A percentile compares a stretch with the other conserved stretches of the same genome.
Evolutionary conservation across 31 red algal genomes (phyloP).

Genomic region (Porphyra umbilicalis): DNA sequence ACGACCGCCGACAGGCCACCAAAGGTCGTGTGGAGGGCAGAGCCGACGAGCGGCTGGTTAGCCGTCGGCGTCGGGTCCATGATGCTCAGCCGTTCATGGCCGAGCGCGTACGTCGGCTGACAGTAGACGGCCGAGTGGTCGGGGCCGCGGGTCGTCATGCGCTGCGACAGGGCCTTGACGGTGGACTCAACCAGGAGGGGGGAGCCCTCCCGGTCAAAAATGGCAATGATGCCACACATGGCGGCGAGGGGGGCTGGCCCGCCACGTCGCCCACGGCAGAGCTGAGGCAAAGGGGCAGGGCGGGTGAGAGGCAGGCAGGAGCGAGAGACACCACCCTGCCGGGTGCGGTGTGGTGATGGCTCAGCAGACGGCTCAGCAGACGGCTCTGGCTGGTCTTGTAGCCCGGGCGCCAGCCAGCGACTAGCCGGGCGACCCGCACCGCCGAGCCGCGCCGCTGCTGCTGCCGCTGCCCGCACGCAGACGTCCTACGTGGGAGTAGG

Average conservation of each 20-base stretch:
- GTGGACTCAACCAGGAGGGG: not conserved
- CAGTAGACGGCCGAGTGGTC: slow-evolving; percentile 17
- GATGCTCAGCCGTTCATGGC: slow-evolving; percentile 35
- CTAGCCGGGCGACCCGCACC: too few relatives aligned
- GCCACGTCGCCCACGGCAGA: not conserved
- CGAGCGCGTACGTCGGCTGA: slow-evolving; percentile 6
- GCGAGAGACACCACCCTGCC: too few relatives aligned
- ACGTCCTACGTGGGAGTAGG: too few relatives aligned
- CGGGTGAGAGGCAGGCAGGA: too few relatives aligned
- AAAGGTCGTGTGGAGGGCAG: not conserved
- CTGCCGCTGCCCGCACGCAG: too few relatives aligned
- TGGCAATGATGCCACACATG: not conserved
- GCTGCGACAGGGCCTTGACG: not conserved
- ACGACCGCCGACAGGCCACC: slow-evolving; percentile 7
- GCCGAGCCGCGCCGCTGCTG: too few relatives aligned
- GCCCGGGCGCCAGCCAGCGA: too few relatives aligned
- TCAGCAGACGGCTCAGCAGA: too few relatives aligned
- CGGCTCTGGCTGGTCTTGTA: too few relatives aligned
- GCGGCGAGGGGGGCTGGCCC: not conserved
- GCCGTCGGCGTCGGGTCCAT: slow-evolving; percentile 24
- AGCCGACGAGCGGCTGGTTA: slow-evolving; percentile 20
- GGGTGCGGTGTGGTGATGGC: too few relatives aligned
- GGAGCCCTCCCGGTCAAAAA: not conserved
- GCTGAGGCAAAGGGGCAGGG: not conserved
- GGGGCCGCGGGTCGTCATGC: slow-evolving; percentile 29